Evolutionary conservation across 352 stramenopile species (phyloP).

Genomic region (Phytophthora pistaciae): DNA sequence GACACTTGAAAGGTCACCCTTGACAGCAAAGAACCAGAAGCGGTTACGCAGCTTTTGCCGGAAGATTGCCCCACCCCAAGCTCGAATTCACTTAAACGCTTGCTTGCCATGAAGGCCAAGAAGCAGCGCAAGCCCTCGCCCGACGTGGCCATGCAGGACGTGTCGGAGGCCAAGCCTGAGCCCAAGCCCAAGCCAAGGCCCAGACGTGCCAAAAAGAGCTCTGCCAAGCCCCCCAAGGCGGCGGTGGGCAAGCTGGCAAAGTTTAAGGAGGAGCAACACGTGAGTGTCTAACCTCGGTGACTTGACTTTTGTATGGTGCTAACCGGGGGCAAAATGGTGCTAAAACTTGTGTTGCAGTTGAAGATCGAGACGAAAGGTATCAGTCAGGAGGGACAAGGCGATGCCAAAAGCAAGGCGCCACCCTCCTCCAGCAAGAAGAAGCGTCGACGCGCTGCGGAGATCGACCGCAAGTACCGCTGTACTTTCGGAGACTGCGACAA

Average conservation of each 20-base stretch:
- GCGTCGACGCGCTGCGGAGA: slow-evolving; percentile 75
- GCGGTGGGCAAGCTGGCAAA: slow-evolving; percentile 30
- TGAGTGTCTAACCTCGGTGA: slow-evolving; percentile 21
- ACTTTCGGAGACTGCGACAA: slow-evolving; percentile 46
- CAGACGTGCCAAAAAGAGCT: slow-evolving; percentile 13
- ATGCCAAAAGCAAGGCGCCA: slow-evolving; percentile 32
- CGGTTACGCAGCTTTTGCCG: slow-evolving; percentile 1
- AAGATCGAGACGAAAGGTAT: slow-evolving; percentile 68
- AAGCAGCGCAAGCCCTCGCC: slow-evolving; percentile 11
- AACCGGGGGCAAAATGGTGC: slow-evolving; percentile 3
- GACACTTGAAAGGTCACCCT: slow-evolving; percentile 1
- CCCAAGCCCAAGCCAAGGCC: slow-evolving; percentile 6
- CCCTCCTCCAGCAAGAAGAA: slow-evolving; percentile 74
- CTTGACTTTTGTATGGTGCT: slow-evolving; percentile 3
- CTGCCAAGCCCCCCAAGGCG: not conserved
- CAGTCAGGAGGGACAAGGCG: slow-evolving; percentile 9
- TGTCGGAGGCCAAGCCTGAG: slow-evolving; percentile 4
- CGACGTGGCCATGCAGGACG: slow-evolving; percentile 32
- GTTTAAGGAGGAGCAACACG: slow-evolving; percentile 70
- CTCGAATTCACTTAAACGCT: not conserved
- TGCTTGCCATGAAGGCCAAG: slow-evolving; percentile 19
- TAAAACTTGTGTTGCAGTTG: slow-evolving; percentile 40
- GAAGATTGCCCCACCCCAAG: not conserved
- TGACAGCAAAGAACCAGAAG: not conserved
- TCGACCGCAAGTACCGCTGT: slow-evolving; percentile 84